Evolutionary conservation across 2,329 filamentous ascomycete species (phyloP).

Genomic region (Trichoderma sp.): DNA sequence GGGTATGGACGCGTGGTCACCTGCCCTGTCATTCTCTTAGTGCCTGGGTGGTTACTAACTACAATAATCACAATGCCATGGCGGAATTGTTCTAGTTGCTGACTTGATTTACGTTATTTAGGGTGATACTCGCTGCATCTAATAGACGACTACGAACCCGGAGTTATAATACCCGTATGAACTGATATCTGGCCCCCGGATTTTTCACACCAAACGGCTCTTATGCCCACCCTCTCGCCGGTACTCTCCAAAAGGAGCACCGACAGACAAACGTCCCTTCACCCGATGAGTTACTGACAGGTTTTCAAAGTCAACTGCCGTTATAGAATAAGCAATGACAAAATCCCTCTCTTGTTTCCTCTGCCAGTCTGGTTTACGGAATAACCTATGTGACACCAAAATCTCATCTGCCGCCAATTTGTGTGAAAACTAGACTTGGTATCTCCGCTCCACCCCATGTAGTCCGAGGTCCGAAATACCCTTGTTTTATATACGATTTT

Average conservation of each 20-base stretch:
- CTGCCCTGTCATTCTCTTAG: neutral
- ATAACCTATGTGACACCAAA: neutral
- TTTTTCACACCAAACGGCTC: neutral
- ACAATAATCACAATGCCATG: neutral
- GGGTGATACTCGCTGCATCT: neutral
- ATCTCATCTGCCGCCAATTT: neutral
- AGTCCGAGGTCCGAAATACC: neutral
- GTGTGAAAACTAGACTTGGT: neutral
- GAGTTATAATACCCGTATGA: neutral
- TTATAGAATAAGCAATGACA: neutral
- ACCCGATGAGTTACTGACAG: neutral
- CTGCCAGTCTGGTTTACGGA: neutral
- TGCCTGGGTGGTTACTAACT: neutral
- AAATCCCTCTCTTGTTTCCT: neutral
- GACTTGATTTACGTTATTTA: neutral
- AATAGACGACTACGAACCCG: neutral
- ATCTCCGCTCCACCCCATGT: neutral
- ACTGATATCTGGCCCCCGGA: neutral
- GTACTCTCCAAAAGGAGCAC: neutral
- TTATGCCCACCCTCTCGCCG: neutral
- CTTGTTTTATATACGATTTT: neutral
- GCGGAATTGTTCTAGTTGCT: neutral
- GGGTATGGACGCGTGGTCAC: constrained; percentile 17
- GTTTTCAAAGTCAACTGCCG: neutral
- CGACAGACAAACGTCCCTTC: neutral